phyloP scores from a whole-genome alignment of 192 early-diverging fungal species.

The Coemansia sp. region DNA sequence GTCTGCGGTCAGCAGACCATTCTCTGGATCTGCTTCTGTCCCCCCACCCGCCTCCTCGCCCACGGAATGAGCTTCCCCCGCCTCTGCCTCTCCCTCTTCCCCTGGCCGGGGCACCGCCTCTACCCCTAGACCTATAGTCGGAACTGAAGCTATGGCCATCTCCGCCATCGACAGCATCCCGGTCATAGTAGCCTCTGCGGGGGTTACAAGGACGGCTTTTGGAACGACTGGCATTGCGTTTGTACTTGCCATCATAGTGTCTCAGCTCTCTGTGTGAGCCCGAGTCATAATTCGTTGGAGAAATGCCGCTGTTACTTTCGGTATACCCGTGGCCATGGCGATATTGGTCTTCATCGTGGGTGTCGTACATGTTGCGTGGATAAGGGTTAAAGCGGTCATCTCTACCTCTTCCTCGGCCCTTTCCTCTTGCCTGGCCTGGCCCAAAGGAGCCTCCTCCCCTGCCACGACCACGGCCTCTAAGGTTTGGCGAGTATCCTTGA shows the following conservation, averaged over 20 bases:
- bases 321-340: neutral
- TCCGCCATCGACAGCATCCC: conserved; percentile 5
- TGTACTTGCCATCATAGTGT: neutral
- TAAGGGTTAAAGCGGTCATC: conserved; percentile 12
- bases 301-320: neutral
- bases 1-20: neutral
- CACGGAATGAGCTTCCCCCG: conserved; percentile 10
- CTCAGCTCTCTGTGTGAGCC: neutral
- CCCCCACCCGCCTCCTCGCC: conserved; percentile 12
- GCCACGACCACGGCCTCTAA: neutral
- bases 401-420: conserved; percentile 8
- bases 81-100: conserved; percentile 13
- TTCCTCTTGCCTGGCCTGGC: neutral
- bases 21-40: neutral
- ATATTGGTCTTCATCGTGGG: neutral
- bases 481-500: neutral
- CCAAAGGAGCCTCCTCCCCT: conserved; percentile 1
- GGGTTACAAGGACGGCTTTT: neutral
- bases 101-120: conserved; percentile 6
- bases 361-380: neutral
- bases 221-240: neutral
- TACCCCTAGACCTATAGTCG: conserved; percentile 9
- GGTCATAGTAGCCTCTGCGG: conserved; percentile 7
- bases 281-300: neutral
- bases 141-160: neutral